Conservation (phyloP, 352 stramenopile genomes). For the Blastocystis sp. region DNA sequence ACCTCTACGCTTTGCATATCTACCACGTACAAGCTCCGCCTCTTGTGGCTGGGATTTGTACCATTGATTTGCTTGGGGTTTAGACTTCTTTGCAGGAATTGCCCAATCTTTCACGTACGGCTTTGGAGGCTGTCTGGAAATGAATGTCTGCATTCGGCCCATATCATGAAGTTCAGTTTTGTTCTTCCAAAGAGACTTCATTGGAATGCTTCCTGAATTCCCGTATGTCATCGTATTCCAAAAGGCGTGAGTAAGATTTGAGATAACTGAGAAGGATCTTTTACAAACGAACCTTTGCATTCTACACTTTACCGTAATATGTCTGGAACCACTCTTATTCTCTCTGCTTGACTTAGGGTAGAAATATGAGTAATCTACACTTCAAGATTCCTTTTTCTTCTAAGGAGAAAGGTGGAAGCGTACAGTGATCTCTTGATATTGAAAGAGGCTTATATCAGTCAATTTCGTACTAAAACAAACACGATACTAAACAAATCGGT, state of each 20-base stretch:
- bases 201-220: conserved; percentile 34
- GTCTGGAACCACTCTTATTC: neutral
- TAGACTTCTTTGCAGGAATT: conserved; percentile 26
- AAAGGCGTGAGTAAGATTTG: conserved; percentile 25
- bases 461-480: neutral
- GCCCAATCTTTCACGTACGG: conserved; percentile 42
- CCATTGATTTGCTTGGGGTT: conserved; percentile 20
- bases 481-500: neutral
- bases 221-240: conserved; percentile 46
- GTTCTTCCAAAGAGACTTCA: conserved; percentile 43
- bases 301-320: neutral
- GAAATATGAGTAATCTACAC: neutral
- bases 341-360: neutral
- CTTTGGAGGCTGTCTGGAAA: neutral
- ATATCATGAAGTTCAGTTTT: conserved; percentile 40
- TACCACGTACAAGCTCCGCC: neutral
- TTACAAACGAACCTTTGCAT: conserved; percentile 33
- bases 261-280: conserved; percentile 40
- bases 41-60: neutral
- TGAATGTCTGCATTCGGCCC: neutral
- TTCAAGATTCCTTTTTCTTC: neutral
- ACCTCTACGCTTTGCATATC: neutral
- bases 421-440: neutral
- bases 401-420: neutral
- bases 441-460: neutral